Percentiles rank a stretch among this genome's conserved stretches.
Conservation (phyloP, 129 eudicot genomes). For the Erigeron canadensis region DNA sequence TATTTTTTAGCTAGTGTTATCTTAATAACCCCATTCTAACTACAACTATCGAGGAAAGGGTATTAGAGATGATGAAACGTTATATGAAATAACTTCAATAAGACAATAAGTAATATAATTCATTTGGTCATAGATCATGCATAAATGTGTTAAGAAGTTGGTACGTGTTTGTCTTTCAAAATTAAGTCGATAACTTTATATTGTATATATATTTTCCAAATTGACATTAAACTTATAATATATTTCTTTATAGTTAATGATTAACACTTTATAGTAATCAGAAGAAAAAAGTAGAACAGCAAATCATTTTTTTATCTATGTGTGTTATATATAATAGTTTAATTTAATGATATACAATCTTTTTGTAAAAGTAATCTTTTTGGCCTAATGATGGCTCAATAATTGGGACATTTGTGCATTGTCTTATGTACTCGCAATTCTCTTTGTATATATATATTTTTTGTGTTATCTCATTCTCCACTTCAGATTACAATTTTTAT, state of each 20-base stretch:
- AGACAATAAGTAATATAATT: too few relatives aligned
- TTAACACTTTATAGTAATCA: slow-evolving; percentile 5
- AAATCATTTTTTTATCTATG: slow-evolving; percentile 7
- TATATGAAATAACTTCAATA: too few relatives aligned
- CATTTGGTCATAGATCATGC: too few relatives aligned
- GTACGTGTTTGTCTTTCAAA: too few relatives aligned
- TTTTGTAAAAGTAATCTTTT: slow-evolving; percentile 40
- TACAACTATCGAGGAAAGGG: too few relatives aligned
- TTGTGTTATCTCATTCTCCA: slow-evolving; percentile 30
- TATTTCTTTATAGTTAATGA: slow-evolving; percentile 3
- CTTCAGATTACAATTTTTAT: slow-evolving; percentile 17
- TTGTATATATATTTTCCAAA: not conserved
- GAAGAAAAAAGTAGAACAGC: slow-evolving; percentile 20
- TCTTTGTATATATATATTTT: slow-evolving; percentile 26
- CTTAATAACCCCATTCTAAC: too few relatives aligned
- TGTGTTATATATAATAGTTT: not conserved
- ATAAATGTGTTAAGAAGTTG: too few relatives aligned
- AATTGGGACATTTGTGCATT: slow-evolving; percentile 39
- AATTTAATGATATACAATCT: slow-evolving; percentile 17
- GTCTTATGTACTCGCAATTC: slow-evolving; percentile 40
- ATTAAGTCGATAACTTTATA: not conserved
- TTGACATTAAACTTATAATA: not conserved
- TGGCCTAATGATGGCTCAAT: slow-evolving; percentile 44
- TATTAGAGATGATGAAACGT: too few relatives aligned
- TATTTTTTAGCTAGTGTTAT: too few relatives aligned